phyloP scores from a whole-genome alignment of 805 yeast genomes.

The Kuraishia ogatae region DNA sequence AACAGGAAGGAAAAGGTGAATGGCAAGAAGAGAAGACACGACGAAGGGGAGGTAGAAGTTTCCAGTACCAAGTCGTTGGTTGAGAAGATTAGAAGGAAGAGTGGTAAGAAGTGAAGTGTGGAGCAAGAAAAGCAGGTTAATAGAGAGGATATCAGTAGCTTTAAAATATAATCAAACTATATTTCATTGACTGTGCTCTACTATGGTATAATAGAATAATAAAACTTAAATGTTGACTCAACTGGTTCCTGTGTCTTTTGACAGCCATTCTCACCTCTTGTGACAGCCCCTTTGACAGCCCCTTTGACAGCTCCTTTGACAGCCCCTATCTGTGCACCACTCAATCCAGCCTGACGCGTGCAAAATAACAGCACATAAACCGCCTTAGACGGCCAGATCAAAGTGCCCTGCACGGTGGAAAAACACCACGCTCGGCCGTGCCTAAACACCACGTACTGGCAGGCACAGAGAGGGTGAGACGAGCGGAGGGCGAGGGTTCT shows the following conservation, averaged over 20 bases:
- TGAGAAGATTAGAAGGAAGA: slow-evolving; percentile 39
- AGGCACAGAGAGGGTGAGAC: neutral
- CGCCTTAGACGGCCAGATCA: neutral
- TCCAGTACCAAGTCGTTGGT: slow-evolving; percentile 28
- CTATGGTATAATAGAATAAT: too few relatives aligned
- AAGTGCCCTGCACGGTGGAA: neutral
- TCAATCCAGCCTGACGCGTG: neutral
- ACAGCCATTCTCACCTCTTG: too few relatives aligned
- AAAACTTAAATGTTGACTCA: too few relatives aligned
- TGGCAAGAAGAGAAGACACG: slow-evolving; percentile 6
- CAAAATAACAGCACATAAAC: neutral
- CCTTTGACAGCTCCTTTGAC: neutral
- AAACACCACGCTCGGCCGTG: neutral
- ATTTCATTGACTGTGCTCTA: too few relatives aligned
- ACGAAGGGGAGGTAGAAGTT: slow-evolving; percentile 3
- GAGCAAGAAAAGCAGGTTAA: neutral
- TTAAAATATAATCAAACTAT: too few relatives aligned
- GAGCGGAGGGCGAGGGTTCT: neutral
- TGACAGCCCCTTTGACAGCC: neutral
- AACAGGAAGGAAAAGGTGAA: slow-evolving; percentile 2
- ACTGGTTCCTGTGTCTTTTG: too few relatives aligned
- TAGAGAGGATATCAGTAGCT: neutral
- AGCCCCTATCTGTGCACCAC: neutral
- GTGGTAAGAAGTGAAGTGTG: slow-evolving; percentile 11
- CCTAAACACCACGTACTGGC: neutral